Conservation (phyloP, 371 early-diverging fungal species). For the Syncephalastrum sp. region DNA sequence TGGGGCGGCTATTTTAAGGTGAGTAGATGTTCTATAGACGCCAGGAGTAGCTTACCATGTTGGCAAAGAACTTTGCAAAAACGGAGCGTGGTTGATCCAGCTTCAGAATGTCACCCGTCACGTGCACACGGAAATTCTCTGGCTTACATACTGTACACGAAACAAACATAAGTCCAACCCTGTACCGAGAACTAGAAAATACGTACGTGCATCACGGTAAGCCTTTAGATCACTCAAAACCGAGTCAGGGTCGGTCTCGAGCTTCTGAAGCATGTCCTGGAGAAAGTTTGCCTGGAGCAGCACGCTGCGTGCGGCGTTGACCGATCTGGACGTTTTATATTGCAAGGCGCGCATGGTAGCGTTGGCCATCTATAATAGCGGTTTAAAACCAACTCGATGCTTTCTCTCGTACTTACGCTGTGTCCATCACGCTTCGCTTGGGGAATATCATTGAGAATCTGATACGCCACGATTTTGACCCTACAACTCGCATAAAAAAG, state of each 20-base stretch:
- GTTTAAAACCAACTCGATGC: background rate
- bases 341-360: conserved; percentile 50
- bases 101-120: conserved; percentile 58
- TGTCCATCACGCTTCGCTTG: conserved; percentile 62
- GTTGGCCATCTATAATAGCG: conserved; percentile 47
- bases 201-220: conserved; percentile 57
- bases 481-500: conserved; percentile 3
- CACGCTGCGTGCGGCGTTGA: conserved; percentile 47
- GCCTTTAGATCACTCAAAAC: conserved; percentile 52
- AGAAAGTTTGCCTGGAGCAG: conserved; percentile 56
- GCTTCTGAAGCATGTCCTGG: conserved; percentile 46
- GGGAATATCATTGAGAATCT: conserved; percentile 65
- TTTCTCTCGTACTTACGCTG: conserved; percentile 33
- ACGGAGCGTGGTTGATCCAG: conserved; percentile 46
- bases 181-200: background rate
- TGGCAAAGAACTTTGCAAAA: conserved; percentile 38
- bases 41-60: conserved; percentile 7
- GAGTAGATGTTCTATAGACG: too few species aligned
- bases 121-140: conserved; percentile 60
- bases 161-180: background rate
- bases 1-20: conserved; percentile 3
- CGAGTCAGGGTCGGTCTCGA: conserved; percentile 48
- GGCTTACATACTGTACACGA: conserved; percentile 48
- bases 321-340: conserved; percentile 52
- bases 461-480: conserved; percentile 58